Evolutionary conservation across 352 stramenopile genomes (phyloP), one percentile per base, ranked within the genome.

Genomic region (Globisporangium uncinulatum): DNA sequence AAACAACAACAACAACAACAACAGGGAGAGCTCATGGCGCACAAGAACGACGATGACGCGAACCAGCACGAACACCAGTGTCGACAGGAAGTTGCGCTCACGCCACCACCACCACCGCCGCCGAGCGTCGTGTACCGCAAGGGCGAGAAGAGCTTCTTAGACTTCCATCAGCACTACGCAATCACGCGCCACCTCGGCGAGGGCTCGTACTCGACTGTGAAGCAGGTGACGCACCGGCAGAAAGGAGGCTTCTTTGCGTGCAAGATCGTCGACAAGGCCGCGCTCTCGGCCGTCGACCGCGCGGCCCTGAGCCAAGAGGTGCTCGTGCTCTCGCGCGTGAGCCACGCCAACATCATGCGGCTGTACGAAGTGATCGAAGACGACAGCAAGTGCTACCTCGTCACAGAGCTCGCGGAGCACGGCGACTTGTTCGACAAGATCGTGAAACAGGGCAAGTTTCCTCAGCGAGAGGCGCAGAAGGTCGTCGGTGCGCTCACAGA

Each of bases 321-420:
- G 34, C 57, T 67, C 14, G 79, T 92, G 43, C 74, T 92, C 15
- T 71, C 71, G 20, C 86, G 71, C 57, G 69, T 96, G 17, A 73
- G 79, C 49, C 90, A 97, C 56, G 73, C 79, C 13, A 84, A 97
- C 72, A 89, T 97, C 63, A 96, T 97, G 83, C 70, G 73, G 9
- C 70, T 97, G 34, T 76, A 97, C 50, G 94, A 97, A 70, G 95
- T 98, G n/a, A 97, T 97, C 51, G 85, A 98, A 51, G 92, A 98
- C 62, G 83, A 92, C 45, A 76, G 89, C 59, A 89, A 98, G 64
- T 99, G 96, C 79, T 99, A 99, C 66, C 79, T 99, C 62, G 92
- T 99, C 19, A 97, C 98, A 51, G 96, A 99, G 66, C 76, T 98
- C 21, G 95, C 97, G 36, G 87, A 94, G 64, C 83, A 96, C 51